These are phyloP conservation scores for Rhizophora apiculata DNA, from an alignment of 345 rosid species.

Conservation along the genomic window DNA sequence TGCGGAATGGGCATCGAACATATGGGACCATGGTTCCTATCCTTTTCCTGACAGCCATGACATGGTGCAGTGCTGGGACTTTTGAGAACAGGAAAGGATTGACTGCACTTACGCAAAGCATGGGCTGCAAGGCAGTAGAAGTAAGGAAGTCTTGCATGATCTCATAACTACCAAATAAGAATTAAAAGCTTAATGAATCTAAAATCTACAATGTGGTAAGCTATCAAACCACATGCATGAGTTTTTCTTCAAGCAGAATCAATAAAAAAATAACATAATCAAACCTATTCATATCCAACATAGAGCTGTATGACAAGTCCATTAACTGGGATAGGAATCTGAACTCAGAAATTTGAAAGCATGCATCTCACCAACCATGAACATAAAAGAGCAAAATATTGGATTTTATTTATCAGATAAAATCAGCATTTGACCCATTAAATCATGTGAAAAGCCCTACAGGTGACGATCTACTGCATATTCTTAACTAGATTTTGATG, in stretches of 20 bases:
- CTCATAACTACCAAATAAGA: slow-evolving; percentile 4
- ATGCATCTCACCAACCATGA: not conserved
- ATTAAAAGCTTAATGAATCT: not conserved
- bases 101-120: slow-evolving; percentile 96
- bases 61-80: slow-evolving; percentile 85
- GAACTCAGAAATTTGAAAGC: not conserved
- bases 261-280: not conserved
- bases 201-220: not conserved
- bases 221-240: slow-evolving; percentile 1
- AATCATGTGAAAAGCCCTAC: not conserved
- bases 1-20: slow-evolving; percentile 85
- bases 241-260: not conserved
- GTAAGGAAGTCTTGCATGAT: slow-evolving; percentile 16
- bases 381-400: not conserved
- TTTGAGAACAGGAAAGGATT: slow-evolving; percentile 83
- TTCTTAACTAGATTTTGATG: not conserved
- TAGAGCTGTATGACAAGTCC: slow-evolving; percentile 10
- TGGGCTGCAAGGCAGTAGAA: slow-evolving; percentile 57
- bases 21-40: slow-evolving; percentile 77
- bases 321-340: not conserved
- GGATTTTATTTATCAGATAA: not conserved
- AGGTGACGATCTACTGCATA: not conserved
- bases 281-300: not conserved
- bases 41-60: slow-evolving; percentile 63
- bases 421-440: not conserved